Evolutionary conservation across 768 basidiomycete species (phyloP).

Genomic region (Russula sp.): DNA sequence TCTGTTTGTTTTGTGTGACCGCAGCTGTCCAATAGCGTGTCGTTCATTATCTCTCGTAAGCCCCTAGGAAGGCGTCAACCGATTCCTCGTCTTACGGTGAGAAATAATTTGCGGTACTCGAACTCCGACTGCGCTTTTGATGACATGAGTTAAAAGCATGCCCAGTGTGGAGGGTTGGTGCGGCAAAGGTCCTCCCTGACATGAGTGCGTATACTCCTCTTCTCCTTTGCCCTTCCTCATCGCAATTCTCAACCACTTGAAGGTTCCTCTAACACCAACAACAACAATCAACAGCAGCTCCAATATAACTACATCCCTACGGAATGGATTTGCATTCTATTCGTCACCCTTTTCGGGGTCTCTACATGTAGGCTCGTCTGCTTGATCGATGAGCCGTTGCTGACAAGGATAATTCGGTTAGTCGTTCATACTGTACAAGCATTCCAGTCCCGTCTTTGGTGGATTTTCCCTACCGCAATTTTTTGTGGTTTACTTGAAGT

Average conservation of each 20-base stretch:
- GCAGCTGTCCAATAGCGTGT: too few relatives aligned
- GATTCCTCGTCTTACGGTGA: too few relatives aligned
- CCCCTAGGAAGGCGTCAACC: too few relatives aligned
- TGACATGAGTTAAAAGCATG: neutral
- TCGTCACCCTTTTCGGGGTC: constrained; percentile 30
- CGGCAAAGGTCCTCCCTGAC: neutral
- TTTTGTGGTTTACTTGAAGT: constrained; percentile 12
- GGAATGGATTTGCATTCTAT: constrained; percentile 31
- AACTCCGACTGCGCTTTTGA: too few relatives aligned
- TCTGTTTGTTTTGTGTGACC: too few relatives aligned
- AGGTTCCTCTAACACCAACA: constrained; percentile 6
- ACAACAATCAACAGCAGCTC: neutral
- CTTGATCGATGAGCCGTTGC: neutral
- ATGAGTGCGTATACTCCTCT: constrained; percentile 10
- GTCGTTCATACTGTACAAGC: too few relatives aligned
- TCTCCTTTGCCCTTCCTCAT: neutral
- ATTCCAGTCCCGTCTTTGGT: too few relatives aligned
- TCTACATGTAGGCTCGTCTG: constrained; percentile 25
- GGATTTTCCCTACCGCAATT: constrained; percentile 17
- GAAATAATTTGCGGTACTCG: too few relatives aligned
- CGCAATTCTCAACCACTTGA: neutral
- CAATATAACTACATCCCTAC: constrained; percentile 33
- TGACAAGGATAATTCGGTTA: too few relatives aligned
- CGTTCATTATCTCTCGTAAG: too few relatives aligned
- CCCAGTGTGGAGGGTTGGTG: neutral